Evolutionary conservation across 495 filamentous ascomycete species (phyloP).

Genomic region (Neurospora sublineolata): DNA sequence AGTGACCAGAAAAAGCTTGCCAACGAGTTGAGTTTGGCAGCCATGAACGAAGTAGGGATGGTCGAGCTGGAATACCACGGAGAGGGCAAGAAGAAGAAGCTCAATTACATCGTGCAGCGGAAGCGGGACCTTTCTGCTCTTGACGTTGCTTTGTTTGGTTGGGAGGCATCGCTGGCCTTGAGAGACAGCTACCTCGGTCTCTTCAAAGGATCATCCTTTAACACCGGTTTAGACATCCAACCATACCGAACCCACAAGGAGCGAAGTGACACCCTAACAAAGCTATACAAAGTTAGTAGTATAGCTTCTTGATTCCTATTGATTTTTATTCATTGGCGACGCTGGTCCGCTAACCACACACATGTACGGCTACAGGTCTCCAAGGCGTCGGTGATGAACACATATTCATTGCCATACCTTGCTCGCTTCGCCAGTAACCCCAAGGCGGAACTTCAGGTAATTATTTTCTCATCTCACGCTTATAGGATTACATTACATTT

Average conservation of each 20-base stretch:
- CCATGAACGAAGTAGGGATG: background rate
- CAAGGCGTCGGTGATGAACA: background rate
- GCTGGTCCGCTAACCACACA: background rate
- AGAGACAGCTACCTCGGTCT: background rate
- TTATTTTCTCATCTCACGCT: background rate
- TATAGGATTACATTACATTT: too few relatives aligned
- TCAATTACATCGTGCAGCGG: background rate
- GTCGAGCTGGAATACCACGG: background rate
- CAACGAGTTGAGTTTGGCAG: background rate
- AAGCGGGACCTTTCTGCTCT: background rate
- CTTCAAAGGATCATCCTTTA: background rate
- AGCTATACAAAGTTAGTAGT: background rate
- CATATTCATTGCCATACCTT: background rate
- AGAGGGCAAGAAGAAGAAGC: background rate
- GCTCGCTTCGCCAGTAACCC: background rate
- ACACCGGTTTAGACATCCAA: background rate
- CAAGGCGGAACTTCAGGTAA: background rate
- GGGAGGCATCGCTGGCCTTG: background rate
- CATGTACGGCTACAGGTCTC: background rate
- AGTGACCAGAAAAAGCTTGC: background rate
- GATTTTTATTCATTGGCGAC: background rate
- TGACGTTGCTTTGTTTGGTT: background rate
- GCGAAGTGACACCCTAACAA: background rate
- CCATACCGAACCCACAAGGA: background rate
- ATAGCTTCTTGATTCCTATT: background rate